phyloP scores from a whole-genome alignment of 2,329 filamentous ascomycete species.

The Trichophyton verrucosum region DNA sequence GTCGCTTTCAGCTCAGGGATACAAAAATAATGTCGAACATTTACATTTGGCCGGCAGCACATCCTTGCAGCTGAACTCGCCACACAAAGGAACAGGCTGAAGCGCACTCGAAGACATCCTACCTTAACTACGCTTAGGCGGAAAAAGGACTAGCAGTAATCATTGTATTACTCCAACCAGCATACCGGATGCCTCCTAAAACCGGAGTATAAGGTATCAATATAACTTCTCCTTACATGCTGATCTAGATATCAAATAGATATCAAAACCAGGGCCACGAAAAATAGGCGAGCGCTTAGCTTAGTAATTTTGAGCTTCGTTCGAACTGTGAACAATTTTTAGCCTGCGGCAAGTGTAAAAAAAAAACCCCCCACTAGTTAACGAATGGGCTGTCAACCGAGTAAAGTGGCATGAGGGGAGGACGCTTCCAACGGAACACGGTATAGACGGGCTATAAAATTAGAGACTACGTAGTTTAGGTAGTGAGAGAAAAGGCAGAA shows the following conservation, averaged over 20 bases:
- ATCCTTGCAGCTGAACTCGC: neutral
- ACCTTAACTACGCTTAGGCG: neutral
- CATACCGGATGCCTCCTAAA: neutral
- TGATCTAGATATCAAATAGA: neutral
- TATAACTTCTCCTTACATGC: no score
- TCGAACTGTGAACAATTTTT: neutral
- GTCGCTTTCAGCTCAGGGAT: neutral
- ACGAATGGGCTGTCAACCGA: no score
- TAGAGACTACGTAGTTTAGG: no score
- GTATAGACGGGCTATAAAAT: no score
- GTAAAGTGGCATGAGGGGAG: no score
- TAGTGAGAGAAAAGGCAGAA: neutral
- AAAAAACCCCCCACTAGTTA: no score
- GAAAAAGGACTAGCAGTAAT: neutral
- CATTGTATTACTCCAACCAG: neutral
- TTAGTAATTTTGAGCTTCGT: neutral
- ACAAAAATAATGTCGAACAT: neutral
- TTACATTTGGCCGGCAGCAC: neutral
- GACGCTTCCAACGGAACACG: no score
- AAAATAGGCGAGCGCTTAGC: neutral
- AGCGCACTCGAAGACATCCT: neutral
- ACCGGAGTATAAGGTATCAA: no score
- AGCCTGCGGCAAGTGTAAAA: conserved; percentile 41
- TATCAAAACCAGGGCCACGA: neutral
- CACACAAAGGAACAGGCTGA: neutral